These are phyloP conservation scores for Fagus crenata DNA, from an alignment of 306 rosid species.

Conservation along the genomic window DNA sequence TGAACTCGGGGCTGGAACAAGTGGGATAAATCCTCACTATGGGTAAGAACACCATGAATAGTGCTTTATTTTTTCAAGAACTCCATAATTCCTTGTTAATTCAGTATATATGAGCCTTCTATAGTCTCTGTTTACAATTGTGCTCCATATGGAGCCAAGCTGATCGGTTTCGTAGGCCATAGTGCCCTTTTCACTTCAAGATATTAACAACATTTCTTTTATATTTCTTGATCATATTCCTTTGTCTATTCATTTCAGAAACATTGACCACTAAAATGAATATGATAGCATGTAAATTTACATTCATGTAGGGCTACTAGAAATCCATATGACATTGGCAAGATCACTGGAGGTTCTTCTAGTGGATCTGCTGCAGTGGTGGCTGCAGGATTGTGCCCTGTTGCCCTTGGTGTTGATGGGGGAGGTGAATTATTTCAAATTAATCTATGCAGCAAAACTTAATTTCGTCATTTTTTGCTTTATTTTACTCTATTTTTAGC, in stretches of 20 bases:
- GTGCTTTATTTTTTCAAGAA: not conserved
- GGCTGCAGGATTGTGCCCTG: constrained; percentile 91
- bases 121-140: no score
- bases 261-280: no score
- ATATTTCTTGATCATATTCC: not conserved
- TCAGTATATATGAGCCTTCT: not conserved
- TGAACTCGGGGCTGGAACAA: constrained; percentile 95
- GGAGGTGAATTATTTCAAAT: constrained; percentile 60
- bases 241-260: not conserved
- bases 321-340: constrained; percentile 65
- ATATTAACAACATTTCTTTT: no score
- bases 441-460: not conserved
- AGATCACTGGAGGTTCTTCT: constrained; percentile 88
- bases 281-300: no score
- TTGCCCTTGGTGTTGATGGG: constrained; percentile 93
- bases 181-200: no score
- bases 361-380: constrained; percentile 96
- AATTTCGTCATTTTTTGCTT: no score
- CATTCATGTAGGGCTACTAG: constrained; percentile 57
- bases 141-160: not conserved
- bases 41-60: constrained; percentile 48
- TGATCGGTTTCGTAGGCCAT: not conserved
- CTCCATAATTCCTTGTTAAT: not conserved
- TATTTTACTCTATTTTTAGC: no score
- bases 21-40: constrained; percentile 92